phyloP scores from a whole-genome alignment of 1,284 basidiomycete genomes.

The Cutaneotrichosporon sp. region DNA sequence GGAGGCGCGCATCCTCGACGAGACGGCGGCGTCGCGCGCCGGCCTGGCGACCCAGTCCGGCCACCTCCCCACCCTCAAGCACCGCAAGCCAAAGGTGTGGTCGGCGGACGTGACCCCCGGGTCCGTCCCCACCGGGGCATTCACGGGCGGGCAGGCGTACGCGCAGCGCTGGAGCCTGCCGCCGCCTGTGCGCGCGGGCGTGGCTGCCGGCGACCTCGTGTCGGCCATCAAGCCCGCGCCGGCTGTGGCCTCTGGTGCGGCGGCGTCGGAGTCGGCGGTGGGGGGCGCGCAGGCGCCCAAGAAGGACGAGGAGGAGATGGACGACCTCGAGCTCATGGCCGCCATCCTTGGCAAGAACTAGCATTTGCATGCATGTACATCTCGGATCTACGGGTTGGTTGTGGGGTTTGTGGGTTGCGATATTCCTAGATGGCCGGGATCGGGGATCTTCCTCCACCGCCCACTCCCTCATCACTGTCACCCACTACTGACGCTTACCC shows the following conservation, averaged over 20 bases:
- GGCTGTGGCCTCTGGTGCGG: conserved; percentile 6
- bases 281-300: too few relatives aligned
- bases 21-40: conserved; percentile 1
- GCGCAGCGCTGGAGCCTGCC: conserved; percentile 44
- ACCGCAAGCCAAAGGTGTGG: conserved; percentile 37
- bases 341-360: conserved; percentile 17
- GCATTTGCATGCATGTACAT: conserved; percentile 16
- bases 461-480: neutral
- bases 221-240: conserved; percentile 11
- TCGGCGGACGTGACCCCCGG: conserved; percentile 27
- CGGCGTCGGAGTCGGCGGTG: neutral
- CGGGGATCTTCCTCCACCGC: neutral
- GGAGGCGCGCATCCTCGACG: conserved; percentile 32
- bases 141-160: conserved; percentile 42
- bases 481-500: neutral
- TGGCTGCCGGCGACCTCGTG: conserved; percentile 23
- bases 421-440: too few relatives aligned
- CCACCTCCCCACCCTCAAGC: conserved; percentile 22
- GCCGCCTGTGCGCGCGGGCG: conserved; percentile 15
- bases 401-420: neutral
- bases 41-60: neutral
- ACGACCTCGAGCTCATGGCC: conserved; percentile 35
- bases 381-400: neutral
- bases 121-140: conserved; percentile 28
- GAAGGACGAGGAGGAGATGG: conserved; percentile 27